Base-by-base conservation (phyloP, 495 filamentous ascomycete genomes). In the Aspergillus steynii region DNA sequence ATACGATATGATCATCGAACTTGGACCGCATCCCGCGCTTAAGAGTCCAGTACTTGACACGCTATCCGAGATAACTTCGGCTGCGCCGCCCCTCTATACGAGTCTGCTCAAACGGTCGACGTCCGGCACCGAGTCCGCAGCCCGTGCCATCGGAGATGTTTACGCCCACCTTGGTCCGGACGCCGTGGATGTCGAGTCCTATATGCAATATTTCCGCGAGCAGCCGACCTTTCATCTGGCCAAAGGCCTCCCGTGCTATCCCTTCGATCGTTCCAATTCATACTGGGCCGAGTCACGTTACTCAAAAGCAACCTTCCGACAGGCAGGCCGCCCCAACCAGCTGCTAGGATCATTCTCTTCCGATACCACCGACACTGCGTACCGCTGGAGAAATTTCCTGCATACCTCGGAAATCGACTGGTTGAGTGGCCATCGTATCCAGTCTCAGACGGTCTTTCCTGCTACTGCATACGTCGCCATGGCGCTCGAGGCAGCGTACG, bases 361-460 rank as follows among this genome's bases (percentile, higher is more conserved):
- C 14, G 80, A 75, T 61, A 73, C 61, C 0, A 74, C 68, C n/a
- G 61, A 66, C 1, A 46, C 73, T 2, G 73, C 80, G 42, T 80
- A 79, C 5, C 70, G 60, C 2, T 85, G 82, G 82, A 67, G 80
- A 20, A 83, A 82, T 60, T 48, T 81, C 0, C 49, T 86, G 1
- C 59, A 61, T 3, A 60, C 75, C 3, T 68, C 75, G 5, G 71
- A 80, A 47, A 62, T 78, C 8, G 74, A 76, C 0, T 85, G 82
- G 82, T 58, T 84, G 2, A 51, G 54, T n/a, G 81, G 82, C 14
- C 81, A 83, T 60, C 64, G 63, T 7, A 48, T 84, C 3, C 27
- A 56, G 3, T 56, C 51, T 0, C 65, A 77, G n/a, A 62, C 72
- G 3, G 64, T 83, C 6, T 84, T 83, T 58, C 82, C 82, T 1